A percentile compares a stretch with the other conserved stretches of the same genome.
These are phyloP conservation scores for Cytospora mali DNA, from an alignment of 2,329 filamentous ascomycete genomes.

Conservation along the genomic window DNA sequence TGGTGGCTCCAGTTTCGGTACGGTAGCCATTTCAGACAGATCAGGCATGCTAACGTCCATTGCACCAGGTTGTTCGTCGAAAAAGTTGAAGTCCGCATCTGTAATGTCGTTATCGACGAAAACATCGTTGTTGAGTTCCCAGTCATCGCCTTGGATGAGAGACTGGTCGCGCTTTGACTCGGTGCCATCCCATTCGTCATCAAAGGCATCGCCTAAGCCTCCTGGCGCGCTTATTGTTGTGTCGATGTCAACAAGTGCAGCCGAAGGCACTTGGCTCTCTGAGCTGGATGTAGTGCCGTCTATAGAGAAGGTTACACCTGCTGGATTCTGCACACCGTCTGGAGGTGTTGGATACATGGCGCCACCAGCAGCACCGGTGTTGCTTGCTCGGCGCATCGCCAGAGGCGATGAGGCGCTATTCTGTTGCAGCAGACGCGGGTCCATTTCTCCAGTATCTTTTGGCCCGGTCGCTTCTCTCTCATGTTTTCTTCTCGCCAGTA, in stretches of 20 bases:
- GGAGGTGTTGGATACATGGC: constrained; percentile 74
- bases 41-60: constrained; percentile 43
- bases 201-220: constrained; percentile 37
- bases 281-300: constrained; percentile 61
- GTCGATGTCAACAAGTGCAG: constrained; percentile 44
- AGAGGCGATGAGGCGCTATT: constrained; percentile 56
- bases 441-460: constrained; percentile 46
- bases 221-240: constrained; percentile 35
- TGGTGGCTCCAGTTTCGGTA: constrained; percentile 21
- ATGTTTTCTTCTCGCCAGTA: constrained; percentile 50
- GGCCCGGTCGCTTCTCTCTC: constrained; percentile 49
- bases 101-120: constrained; percentile 77
- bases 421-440: constrained; percentile 44
- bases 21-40: constrained; percentile 35
- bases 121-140: constrained; percentile 68
- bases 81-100: constrained; percentile 83
- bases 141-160: constrained; percentile 57
- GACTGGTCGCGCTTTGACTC: constrained; percentile 52
- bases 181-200: constrained; percentile 44
- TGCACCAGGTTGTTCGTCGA: constrained; percentile 63
- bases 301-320: constrained; percentile 58
- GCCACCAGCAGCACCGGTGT: constrained; percentile 46
- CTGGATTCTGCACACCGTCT: constrained; percentile 60
- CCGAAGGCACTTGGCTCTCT: constrained; percentile 43
- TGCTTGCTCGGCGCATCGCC: constrained; percentile 53